Evolutionary conservation across 768 basidiomycete species (phyloP).

Genomic region (Suillus subalutaceus): DNA sequence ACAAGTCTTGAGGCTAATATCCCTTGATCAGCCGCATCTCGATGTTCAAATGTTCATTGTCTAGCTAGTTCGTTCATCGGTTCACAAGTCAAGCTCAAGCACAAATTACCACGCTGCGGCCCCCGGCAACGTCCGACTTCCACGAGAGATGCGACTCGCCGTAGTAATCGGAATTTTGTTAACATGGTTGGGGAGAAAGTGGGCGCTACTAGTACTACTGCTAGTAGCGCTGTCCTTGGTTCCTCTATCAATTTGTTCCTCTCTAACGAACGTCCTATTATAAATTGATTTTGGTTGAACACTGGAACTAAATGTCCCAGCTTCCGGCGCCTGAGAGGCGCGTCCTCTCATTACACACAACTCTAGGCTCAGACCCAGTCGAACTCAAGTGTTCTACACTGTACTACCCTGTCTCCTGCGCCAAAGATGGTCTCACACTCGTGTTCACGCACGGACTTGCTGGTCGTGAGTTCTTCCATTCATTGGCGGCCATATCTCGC

Average conservation of each 20-base stretch:
- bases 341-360: slow-evolving; percentile 17
- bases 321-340: slow-evolving; percentile 21
- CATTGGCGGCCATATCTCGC: neutral
- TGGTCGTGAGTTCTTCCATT: slow-evolving; percentile 22
- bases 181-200: neutral
- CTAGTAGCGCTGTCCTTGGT: neutral
- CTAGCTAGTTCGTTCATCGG: no score
- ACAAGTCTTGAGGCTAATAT: no score
- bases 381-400: slow-evolving; percentile 26
- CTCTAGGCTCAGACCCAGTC: slow-evolving; percentile 18
- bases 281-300: neutral
- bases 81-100: no score
- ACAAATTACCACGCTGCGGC: no score
- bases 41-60: no score
- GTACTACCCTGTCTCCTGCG: slow-evolving; percentile 27
- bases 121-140: neutral
- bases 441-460: slow-evolving; percentile 31
- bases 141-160: slow-evolving; percentile 2
- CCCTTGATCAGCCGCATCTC: no score
- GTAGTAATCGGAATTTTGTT: neutral
- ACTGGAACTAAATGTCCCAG: neutral
- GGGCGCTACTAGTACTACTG: neutral
- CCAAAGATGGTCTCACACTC: slow-evolving; percentile 24
- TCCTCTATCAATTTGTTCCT: neutral
- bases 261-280: neutral